Evolutionary conservation across 139 green algal species (phyloP).

Genomic region (Penium margaritaceum): DNA sequence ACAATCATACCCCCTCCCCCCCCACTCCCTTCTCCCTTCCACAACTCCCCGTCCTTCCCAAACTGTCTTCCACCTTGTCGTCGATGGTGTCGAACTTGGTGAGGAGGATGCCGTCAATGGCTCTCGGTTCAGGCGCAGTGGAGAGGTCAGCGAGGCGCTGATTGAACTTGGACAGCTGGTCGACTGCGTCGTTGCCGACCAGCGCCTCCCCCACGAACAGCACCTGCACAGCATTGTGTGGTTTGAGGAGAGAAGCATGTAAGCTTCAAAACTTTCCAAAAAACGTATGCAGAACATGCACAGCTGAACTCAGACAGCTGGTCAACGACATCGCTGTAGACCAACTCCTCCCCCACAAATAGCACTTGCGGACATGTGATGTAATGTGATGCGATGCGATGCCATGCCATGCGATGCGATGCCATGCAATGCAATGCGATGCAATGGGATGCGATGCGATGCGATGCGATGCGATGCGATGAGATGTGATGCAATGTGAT

Average conservation of each 20-base stretch:
- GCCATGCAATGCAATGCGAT: too few relatives aligned
- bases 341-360: conserved; percentile 97
- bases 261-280: too few relatives aligned
- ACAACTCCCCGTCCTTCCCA: too few relatives aligned
- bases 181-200: conserved; percentile 96
- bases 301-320: too few relatives aligned
- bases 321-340: conserved; percentile 97
- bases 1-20: too few relatives aligned
- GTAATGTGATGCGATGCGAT: too few relatives aligned
- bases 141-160: conserved; percentile 50
- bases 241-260: conserved; percentile 77
- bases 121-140: conserved; percentile 14
- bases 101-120: conserved; percentile 82
- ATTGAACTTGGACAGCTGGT: conserved; percentile 98
- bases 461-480: too few relatives aligned
- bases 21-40: too few relatives aligned
- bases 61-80: conserved; percentile 94
- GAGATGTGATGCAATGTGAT: too few relatives aligned
- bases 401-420: too few relatives aligned
- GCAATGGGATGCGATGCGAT: too few relatives aligned
- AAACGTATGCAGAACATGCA: too few relatives aligned
- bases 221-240: conserved; percentile 12
- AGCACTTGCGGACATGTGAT: conserved; percentile 55
- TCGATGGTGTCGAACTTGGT: conserved; percentile 99
- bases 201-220: conserved; percentile 98